Percentiles rank a stretch among this genome's conserved stretches.
These are phyloP conservation scores for Sonneratia caseolaris DNA, from an alignment of 345 rosid species.

Conservation along the genomic window DNA sequence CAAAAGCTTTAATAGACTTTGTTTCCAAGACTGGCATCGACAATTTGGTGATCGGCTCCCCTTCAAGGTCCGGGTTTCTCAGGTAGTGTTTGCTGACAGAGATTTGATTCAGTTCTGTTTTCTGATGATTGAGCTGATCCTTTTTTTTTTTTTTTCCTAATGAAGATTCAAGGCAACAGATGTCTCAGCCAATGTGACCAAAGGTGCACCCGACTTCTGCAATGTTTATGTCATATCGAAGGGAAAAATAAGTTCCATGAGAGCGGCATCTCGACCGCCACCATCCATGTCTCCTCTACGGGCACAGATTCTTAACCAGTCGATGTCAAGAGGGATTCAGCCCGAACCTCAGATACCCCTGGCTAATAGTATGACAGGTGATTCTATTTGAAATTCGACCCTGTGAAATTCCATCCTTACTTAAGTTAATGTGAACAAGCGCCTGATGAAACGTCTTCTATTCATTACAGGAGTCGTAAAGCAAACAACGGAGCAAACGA, in stretches of 20 bases:
- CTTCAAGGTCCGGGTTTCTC: conserved; percentile 62
- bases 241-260: conserved; percentile 55
- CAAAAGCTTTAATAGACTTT: conserved; percentile 60
- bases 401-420: neutral
- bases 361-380: conserved; percentile 5
- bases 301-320: conserved; percentile 25
- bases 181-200: conserved; percentile 45
- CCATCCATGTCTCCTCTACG: conserved; percentile 57
- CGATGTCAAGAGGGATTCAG: conserved; percentile 8
- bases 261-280: conserved; percentile 52
- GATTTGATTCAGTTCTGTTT: neutral
- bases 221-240: conserved; percentile 62
- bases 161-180: conserved; percentile 57
- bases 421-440: neutral
- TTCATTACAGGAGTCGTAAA: neutral
- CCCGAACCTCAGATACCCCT: neutral
- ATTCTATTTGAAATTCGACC: neutral
- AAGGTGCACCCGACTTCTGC: conserved; percentile 83
- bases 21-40: conserved; percentile 47
- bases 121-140: neutral
- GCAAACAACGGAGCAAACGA: neutral
- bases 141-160: neutral
- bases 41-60: conserved; percentile 56
- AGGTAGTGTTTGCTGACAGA: conserved; percentile 21
- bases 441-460: neutral